Percentiles rank a stretch among this genome's conserved stretches.
Conservation (phyloP, 192 early-diverging fungal species). For the Coemansia sp. region DNA sequence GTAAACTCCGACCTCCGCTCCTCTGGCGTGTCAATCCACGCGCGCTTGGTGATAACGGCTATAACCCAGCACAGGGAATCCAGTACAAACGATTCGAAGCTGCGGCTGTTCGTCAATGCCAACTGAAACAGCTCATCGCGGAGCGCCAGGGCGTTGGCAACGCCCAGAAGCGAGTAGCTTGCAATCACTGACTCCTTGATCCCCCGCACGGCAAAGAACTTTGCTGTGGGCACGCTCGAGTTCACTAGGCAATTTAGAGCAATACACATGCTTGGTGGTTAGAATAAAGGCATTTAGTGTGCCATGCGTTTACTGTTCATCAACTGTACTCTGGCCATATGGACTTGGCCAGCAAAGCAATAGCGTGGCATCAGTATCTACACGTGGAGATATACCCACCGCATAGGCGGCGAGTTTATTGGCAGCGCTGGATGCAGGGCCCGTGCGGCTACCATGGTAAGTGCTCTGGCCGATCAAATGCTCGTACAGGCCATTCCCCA, state of each 20-base stretch:
- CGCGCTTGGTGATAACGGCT: constrained; percentile 47
- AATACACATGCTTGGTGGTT: neutral
- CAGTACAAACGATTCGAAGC: constrained; percentile 38
- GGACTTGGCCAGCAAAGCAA: neutral
- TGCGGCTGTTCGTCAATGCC: constrained; percentile 23
- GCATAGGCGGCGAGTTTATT: neutral
- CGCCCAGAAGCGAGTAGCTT: constrained; percentile 26
- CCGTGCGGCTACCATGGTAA: neutral
- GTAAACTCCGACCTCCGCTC: constrained; percentile 21
- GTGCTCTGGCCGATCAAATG: neutral
- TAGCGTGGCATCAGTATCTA: no score
- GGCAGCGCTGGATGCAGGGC: neutral
- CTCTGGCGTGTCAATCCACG: constrained; percentile 37
- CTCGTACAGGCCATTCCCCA: neutral
- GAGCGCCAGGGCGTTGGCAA: constrained; percentile 9
- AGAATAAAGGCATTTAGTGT: neutral
- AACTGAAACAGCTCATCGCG: constrained; percentile 44
- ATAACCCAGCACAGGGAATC: constrained; percentile 48
- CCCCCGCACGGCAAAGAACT: constrained; percentile 48
- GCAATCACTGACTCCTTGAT: constrained; percentile 44
- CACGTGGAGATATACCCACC: neutral
- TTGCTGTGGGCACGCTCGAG: constrained; percentile 38
- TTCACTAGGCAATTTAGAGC: no score
- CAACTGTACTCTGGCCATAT: neutral
- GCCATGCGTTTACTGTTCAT: neutral